Percentiles rank a stretch among this genome's conserved stretches.
Conservation (phyloP, 805 yeast species). For the Candida dendrica region DNA sequence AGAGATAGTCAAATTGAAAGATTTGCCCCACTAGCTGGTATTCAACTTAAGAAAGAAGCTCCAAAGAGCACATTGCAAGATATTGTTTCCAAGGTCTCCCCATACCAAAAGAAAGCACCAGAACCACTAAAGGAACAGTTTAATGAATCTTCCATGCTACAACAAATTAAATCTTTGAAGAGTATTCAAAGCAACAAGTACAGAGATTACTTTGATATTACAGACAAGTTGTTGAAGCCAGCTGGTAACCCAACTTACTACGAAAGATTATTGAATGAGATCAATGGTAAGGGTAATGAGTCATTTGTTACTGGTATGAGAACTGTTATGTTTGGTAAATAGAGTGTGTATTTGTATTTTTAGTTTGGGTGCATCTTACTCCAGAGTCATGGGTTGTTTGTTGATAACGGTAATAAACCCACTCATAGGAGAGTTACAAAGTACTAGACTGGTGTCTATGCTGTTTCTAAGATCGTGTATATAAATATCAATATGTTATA, state of each 20-base stretch:
- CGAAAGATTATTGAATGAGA: constrained; percentile 59
- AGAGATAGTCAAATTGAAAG: constrained; percentile 58
- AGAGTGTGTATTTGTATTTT: constrained; percentile 7
- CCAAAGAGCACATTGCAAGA: constrained; percentile 29
- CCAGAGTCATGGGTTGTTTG: too few relatives aligned
- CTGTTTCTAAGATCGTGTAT: too few relatives aligned
- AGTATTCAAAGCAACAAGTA: constrained; percentile 55
- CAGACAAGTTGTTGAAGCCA: constrained; percentile 66
- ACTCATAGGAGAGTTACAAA: too few relatives aligned
- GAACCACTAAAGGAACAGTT: constrained; percentile 41
- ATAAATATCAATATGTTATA: too few relatives aligned
- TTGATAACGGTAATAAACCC: too few relatives aligned
- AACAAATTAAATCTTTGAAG: constrained; percentile 52
- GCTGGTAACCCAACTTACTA: constrained; percentile 81
- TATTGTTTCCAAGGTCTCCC: constrained; percentile 38
- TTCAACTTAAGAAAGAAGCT: constrained; percentile 27
- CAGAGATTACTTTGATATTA: constrained; percentile 53
- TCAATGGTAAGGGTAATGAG: constrained; percentile 67
- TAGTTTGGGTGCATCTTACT: too few relatives aligned
- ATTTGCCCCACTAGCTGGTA: constrained; percentile 44
- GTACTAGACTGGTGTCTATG: too few relatives aligned
- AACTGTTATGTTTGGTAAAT: constrained; percentile 72
- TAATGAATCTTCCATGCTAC: constrained; percentile 38
- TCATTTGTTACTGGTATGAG: constrained; percentile 56
- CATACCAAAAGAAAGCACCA: constrained; percentile 34